Conservation (phyloP, 768 basidiomycete species). For the Tephrocybe sp. region DNA sequence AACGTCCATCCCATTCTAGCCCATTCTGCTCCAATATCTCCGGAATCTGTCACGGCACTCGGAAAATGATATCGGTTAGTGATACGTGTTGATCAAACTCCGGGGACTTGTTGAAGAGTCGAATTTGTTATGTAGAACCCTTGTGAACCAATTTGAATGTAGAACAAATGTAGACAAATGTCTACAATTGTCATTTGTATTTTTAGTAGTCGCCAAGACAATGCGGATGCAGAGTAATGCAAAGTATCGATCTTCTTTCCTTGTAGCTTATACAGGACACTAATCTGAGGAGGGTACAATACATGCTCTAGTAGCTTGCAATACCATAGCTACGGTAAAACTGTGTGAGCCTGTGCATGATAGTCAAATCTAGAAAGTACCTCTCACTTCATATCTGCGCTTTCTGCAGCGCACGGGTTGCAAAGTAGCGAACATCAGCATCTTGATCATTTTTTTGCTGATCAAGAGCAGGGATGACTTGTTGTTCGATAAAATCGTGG, state of each 20-base stretch:
- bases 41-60: no score
- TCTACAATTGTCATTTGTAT: background rate
- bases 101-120: no score
- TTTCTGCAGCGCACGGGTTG: constrained; percentile 73
- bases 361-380: no score
- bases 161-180: background rate
- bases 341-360: no score
- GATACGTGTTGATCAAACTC: no score
- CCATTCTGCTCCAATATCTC: no score
- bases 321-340: constrained; percentile 19
- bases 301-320: background rate
- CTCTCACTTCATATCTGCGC: constrained; percentile 23
- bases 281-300: background rate
- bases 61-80: no score
- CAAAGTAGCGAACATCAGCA: constrained; percentile 96
- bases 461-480: constrained; percentile 80
- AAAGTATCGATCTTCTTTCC: background rate
- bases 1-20: no score
- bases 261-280: background rate
- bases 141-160: no score
- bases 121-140: no score
- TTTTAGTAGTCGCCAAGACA: background rate
- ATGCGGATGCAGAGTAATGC: background rate
- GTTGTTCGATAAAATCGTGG: constrained; percentile 65
- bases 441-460: constrained; percentile 86